phyloP scores from a whole-genome alignment of 495 filamentous ascomycete genomes.

The Hypoxylon lienhwacheense region DNA sequence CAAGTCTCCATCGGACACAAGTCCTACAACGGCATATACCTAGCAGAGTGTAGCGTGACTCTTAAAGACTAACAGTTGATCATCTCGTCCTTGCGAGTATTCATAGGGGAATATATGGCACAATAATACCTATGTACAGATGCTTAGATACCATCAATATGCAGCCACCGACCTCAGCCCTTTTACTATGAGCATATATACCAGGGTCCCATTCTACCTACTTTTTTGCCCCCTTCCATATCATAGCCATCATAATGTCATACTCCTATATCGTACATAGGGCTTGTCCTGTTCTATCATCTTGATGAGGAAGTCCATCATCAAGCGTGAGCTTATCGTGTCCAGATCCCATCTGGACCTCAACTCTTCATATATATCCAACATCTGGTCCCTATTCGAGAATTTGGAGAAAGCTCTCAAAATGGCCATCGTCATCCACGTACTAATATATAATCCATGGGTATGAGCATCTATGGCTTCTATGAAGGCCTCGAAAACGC shows the following conservation, averaged over 20 bases:
- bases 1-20: too few relatives aligned
- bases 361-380: slow-evolving; percentile 48
- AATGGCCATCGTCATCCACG: slow-evolving; percentile 53
- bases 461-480: slow-evolving; percentile 43
- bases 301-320: slow-evolving; percentile 39
- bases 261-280: background rate
- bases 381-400: slow-evolving; percentile 38
- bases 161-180: too few relatives aligned
- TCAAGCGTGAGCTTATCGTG: slow-evolving; percentile 40
- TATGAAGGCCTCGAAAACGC: slow-evolving; percentile 51
- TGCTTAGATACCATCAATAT: background rate
- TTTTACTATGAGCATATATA: slow-evolving; percentile 18
- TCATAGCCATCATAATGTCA: background rate
- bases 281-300: slow-evolving; percentile 15
- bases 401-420: slow-evolving; percentile 52
- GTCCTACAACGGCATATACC: too few relatives aligned
- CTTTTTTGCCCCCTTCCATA: slow-evolving; percentile 10
- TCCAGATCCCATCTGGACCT: slow-evolving; percentile 43
- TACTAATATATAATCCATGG: slow-evolving; percentile 47
- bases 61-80: background rate
- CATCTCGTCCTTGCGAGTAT: background rate
- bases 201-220: background rate
- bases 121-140: slow-evolving; percentile 9
- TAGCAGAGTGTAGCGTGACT: too few relatives aligned
- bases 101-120: background rate